Percentiles rank a stretch among this genome's conserved stretches.
These are phyloP conservation scores for Serendipita sp. DNA, from an alignment of 768 basidiomycete genomes.

Conservation along the genomic window DNA sequence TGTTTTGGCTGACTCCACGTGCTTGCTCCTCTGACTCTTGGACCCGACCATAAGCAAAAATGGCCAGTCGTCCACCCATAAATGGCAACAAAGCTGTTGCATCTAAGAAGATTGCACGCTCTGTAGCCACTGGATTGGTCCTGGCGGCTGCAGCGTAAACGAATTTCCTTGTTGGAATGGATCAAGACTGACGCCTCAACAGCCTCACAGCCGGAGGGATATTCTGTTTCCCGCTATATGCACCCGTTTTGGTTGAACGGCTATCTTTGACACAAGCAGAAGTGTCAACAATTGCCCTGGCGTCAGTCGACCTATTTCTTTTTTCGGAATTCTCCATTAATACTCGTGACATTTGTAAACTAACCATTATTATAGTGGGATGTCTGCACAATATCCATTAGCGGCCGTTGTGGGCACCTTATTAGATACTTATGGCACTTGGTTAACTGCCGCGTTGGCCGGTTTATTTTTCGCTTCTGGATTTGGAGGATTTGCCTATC, in stretches of 20 bases:
- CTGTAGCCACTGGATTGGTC: background rate
- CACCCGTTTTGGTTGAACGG: constrained; percentile 41
- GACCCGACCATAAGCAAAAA: background rate
- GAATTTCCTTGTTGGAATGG: background rate
- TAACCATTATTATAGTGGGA: constrained; percentile 33
- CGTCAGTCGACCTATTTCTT: constrained; percentile 30
- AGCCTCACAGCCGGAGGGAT: constrained; percentile 70
- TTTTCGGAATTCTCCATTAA: background rate
- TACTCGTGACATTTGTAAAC: background rate
- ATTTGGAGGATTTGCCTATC: constrained; percentile 45
- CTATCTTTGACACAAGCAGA: constrained; percentile 60
- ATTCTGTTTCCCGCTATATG: constrained; percentile 62
- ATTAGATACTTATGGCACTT: constrained; percentile 51
- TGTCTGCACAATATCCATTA: constrained; percentile 69
- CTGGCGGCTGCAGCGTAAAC: background rate
- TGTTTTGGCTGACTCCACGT: too few relatives aligned
- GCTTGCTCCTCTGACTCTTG: background rate
- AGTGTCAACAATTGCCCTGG: constrained; percentile 58
- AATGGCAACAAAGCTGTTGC: background rate
- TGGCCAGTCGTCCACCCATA: background rate
- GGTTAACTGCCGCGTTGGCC: constrained; percentile 47
- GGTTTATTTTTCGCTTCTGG: constrained; percentile 42
- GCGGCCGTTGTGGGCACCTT: constrained; percentile 52
- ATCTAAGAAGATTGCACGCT: background rate
- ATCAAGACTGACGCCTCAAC: background rate